Percentiles rank a stretch among this genome's conserved stretches.
These are phyloP conservation scores for Tylopilus sp. DNA, from an alignment of 768 basidiomycete species.

Conservation along the genomic window DNA sequence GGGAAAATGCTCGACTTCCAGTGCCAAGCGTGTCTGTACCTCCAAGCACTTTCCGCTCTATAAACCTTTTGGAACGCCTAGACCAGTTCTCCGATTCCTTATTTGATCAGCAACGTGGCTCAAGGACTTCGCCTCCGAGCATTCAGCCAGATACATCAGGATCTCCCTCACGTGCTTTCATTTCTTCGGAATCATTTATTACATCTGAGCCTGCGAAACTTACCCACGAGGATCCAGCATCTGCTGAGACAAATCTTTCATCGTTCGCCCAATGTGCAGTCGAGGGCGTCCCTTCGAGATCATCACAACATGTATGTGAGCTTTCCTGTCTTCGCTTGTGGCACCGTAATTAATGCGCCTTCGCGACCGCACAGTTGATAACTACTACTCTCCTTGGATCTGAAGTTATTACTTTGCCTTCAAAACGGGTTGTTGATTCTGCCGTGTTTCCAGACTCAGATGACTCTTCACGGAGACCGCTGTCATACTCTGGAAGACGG, in stretches of 20 bases:
- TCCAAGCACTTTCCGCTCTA: constrained; percentile 32
- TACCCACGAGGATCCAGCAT: not conserved
- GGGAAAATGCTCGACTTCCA: constrained; percentile 18
- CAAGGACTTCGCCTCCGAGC: not conserved
- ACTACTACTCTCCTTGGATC: not conserved
- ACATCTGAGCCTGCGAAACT: constrained; percentile 5
- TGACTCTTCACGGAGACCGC: constrained; percentile 19
- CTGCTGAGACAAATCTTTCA: constrained; percentile 5
- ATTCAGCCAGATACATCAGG: constrained; percentile 1
- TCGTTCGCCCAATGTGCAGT: constrained; percentile 9
- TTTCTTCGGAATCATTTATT: constrained; percentile 39
- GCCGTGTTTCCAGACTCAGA: not conserved
- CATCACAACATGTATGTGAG: constrained; percentile 16
- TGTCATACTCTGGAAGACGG: constrained; percentile 36
- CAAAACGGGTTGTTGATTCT: constrained; percentile 2
- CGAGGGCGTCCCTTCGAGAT: constrained; percentile 23
- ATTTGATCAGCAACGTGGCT: not conserved
- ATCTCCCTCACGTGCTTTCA: constrained; percentile 30
- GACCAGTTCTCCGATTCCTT: constrained; percentile 14
- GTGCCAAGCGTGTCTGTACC: constrained; percentile 15
- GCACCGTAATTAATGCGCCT: constrained; percentile 3
- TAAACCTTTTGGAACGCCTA: constrained; percentile 30
- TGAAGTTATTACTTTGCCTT: not conserved
- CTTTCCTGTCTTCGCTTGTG: not conserved
- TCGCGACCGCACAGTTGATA: constrained; percentile 3